phyloP scores from a whole-genome alignment of 306 rosid species.

The Cucumis cinereus region DNA sequence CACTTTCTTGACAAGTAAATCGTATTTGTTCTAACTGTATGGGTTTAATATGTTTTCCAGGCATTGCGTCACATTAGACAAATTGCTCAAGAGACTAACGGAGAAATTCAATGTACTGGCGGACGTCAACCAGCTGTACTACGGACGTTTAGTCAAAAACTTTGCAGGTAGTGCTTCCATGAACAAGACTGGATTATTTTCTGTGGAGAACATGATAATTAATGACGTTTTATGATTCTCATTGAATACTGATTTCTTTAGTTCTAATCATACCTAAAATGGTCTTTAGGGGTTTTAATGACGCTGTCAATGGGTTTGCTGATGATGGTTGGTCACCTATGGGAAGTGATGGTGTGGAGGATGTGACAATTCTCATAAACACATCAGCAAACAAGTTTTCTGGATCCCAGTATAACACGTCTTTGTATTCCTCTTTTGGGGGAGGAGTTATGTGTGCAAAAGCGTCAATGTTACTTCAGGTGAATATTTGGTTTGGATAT shows the following conservation, averaged over 20 bases:
- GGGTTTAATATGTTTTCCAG: slow-evolving; percentile 12
- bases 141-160: slow-evolving; percentile 85
- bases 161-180: slow-evolving; percentile 45
- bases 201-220: not conserved
- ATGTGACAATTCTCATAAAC: slow-evolving; percentile 74
- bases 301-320: slow-evolving; percentile 85
- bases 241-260: not conserved
- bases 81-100: slow-evolving; percentile 81
- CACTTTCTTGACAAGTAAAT: not conserved
- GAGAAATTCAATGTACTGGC: slow-evolving; percentile 81
- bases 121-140: slow-evolving; percentile 97
- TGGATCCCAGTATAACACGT: slow-evolving; percentile 49
- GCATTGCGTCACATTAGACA: slow-evolving; percentile 83
- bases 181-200: not conserved
- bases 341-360: slow-evolving; percentile 80
- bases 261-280: not conserved
- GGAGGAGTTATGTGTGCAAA: slow-evolving; percentile 93
- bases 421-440: slow-evolving; percentile 62
- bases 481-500: not conserved
- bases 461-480: slow-evolving; percentile 98
- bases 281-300: slow-evolving; percentile 71
- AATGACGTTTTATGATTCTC: not conserved
- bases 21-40: not conserved
- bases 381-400: slow-evolving; percentile 54
- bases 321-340: slow-evolving; percentile 91